A percentile compares a stretch with the other conserved stretches of the same genome.
These are phyloP conservation scores for Westerdykella sp. DNA, from an alignment of 2,329 filamentous ascomycete species.

Conservation along the genomic window DNA sequence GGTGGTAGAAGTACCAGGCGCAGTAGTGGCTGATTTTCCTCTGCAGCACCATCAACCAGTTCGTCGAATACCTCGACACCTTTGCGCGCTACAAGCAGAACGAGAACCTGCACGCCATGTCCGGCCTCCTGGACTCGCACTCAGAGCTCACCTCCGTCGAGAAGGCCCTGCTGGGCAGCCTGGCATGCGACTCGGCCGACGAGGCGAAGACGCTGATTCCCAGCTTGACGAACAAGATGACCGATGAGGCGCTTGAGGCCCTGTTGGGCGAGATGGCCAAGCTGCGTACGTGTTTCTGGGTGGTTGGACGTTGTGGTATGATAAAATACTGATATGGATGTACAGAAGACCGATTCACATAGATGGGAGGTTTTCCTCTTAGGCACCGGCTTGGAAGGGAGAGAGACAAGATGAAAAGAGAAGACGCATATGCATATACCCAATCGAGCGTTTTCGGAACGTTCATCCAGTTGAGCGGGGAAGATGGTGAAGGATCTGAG, in stretches of 20 bases:
- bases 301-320: not conserved
- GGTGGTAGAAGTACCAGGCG: too few relatives aligned
- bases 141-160: constrained; percentile 85
- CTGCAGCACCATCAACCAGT: constrained; percentile 70
- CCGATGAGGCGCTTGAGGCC: constrained; percentile 79
- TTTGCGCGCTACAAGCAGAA: constrained; percentile 95
- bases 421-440: too few relatives aligned
- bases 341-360: constrained; percentile 2
- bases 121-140: constrained; percentile 73
- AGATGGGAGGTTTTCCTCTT: not conserved
- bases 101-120: constrained; percentile 90
- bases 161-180: constrained; percentile 80
- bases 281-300: constrained; percentile 45
- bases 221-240: constrained; percentile 80
- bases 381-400: too few relatives aligned
- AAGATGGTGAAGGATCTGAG: too few relatives aligned
- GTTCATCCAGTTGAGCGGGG: not conserved
- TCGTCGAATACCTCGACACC: constrained; percentile 84
- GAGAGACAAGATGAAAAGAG: too few relatives aligned
- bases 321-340: not conserved
- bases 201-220: constrained; percentile 96
- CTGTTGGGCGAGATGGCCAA: constrained; percentile 88
- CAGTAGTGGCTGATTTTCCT: not conserved
- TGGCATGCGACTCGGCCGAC: constrained; percentile 88
- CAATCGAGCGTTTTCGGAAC: too few relatives aligned